A percentile compares a stretch with the other conserved stretches of the same genome.
Conservation (phyloP, 192 early-diverging fungal species). For the Spizellomyces sp. region DNA sequence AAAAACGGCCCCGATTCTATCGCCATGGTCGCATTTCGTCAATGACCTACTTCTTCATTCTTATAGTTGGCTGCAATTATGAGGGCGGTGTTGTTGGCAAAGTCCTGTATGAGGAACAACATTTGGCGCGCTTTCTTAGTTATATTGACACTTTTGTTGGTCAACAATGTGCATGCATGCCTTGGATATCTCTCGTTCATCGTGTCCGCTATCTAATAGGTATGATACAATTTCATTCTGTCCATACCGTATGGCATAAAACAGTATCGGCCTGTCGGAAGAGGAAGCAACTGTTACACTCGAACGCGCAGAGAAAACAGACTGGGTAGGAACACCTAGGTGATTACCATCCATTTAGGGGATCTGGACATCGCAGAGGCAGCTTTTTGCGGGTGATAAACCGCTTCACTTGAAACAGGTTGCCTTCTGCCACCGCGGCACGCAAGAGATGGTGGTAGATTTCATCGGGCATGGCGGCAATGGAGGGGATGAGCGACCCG, state of each 20-base stretch:
- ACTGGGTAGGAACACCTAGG: no score
- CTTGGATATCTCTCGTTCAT: conserved; percentile 26
- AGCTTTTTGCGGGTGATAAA: conserved; percentile 37
- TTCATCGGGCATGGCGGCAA: conserved; percentile 15
- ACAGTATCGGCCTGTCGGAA: conserved; percentile 46
- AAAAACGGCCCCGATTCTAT: no score
- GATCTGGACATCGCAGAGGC: conserved; percentile 46
- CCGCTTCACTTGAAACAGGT: conserved; percentile 31
- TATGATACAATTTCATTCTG: conserved; percentile 48
- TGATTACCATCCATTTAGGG: conserved; percentile 45
- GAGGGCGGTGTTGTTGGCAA: conserved; percentile 49
- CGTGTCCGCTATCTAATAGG: conserved; percentile 48
- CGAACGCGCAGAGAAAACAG: no score
- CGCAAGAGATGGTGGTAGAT: conserved; percentile 28
- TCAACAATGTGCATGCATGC: neutral
- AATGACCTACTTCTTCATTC: conserved; percentile 41
- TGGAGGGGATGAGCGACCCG: no score
- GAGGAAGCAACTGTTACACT: neutral
- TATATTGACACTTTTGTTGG: no score
- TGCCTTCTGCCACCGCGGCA: conserved; percentile 41
- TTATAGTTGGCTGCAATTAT: conserved; percentile 45
- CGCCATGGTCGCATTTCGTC: no score
- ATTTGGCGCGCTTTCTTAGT: neutral
- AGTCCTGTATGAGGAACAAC: conserved; percentile 35
- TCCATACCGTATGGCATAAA: conserved; percentile 53